Evolutionary conservation across 805 yeast genomes (phyloP), one percentile per base, ranked within the genome.

Genomic region (Candida pseudofarinosa): DNA sequence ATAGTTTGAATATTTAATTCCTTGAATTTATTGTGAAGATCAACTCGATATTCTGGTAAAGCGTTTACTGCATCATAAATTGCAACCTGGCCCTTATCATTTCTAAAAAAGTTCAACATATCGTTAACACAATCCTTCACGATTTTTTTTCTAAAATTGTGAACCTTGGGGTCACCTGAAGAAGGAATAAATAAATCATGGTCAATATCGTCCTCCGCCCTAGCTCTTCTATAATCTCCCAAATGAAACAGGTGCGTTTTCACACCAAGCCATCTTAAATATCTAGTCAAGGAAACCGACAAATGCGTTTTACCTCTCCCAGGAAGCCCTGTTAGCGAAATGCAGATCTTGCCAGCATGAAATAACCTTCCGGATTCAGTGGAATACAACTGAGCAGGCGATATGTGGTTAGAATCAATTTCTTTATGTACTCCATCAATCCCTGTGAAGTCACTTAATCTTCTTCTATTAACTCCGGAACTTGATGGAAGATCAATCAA

Each of bases 1-100:
- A 93, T 62, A 19, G 85, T 84, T 60, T 85, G 90, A 44, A 90
- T 82, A 49, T 80, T 79, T 46, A 76, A 69, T 35, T 69, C 65
- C 5, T 69, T 65, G 53, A 91, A 80, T 44, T 64, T 63, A 28
- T 73, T 71, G 19, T 76, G 76, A 32, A 91, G 63, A 23, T 74
- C 76, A 5, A 71, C 54, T 52, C 99, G 74, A 51, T 83, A 85
- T 39, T 74, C 72, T 16, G 83, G 79, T 38, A 84, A 67, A 4
- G 93, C 96, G 60, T 93, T 93, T 39, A 93, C 85, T 0, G 98
- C 98, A 63, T 93, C 99, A 63, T 87, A 93, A 17, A 93, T 87
- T 4, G 96, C 99, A 26, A 93, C 88, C 65, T 93, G 99, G 8
- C 98, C 98, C 55, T 79, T 80, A 48, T 83, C 88, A 20, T 76